phyloP scores from a whole-genome alignment of 345 rosid species.

The Euclidium syriacum region DNA sequence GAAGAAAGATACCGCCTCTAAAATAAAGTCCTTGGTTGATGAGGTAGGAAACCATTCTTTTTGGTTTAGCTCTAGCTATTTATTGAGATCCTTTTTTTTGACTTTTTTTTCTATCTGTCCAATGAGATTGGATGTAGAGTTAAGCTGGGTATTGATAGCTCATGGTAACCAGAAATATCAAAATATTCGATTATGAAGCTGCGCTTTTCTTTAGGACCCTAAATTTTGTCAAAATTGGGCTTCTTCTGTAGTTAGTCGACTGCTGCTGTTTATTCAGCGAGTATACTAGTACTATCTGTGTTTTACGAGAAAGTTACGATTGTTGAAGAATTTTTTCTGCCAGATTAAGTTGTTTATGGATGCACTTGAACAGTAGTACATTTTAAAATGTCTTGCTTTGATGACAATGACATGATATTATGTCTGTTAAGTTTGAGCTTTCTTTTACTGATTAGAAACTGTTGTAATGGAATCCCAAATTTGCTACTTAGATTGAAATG shows the following conservation, averaged over 20 bases:
- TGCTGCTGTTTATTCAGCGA: neutral
- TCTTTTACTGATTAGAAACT: neutral
- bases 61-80: neutral
- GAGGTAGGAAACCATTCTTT: constrained; percentile 55
- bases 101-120: neutral
- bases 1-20: constrained; percentile 92
- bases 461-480: neutral
- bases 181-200: neutral
- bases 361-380: neutral
- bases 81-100: neutral
- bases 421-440: neutral
- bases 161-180: neutral
- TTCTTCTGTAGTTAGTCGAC: neutral
- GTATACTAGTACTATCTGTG: neutral
- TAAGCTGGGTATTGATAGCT: constrained; percentile 7
- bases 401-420: too few relatives aligned
- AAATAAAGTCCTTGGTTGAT: constrained; percentile 82
- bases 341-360: neutral
- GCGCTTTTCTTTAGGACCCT: neutral
- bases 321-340: neutral
- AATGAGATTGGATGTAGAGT: neutral
- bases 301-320: neutral
- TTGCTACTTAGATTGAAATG: neutral
- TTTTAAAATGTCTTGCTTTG: neutral
- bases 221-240: neutral